Evolutionary conservation across 345 rosid species (phyloP).

Genomic region (Syzygium grande): DNA sequence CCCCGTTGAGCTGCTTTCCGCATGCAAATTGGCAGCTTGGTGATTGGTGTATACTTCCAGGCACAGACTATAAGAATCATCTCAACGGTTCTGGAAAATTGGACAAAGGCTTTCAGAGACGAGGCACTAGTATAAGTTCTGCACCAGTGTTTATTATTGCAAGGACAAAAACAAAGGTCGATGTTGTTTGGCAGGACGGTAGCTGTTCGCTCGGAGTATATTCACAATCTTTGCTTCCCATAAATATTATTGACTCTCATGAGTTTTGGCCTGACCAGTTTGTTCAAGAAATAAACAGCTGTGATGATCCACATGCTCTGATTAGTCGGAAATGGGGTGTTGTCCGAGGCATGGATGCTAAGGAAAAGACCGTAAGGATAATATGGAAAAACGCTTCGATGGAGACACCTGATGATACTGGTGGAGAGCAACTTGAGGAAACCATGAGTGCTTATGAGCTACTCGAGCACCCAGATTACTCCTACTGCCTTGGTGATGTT

Average conservation of each 20-base stretch:
- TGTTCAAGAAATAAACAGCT: constrained; percentile 54
- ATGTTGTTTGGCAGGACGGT: constrained; percentile 89
- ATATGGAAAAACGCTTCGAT: constrained; percentile 40
- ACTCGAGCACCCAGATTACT: constrained; percentile 76
- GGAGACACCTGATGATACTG: constrained; percentile 18
- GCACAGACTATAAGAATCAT: constrained; percentile 14
- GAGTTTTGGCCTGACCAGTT: constrained; percentile 94
- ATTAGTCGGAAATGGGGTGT: constrained; percentile 58
- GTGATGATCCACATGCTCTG: constrained; percentile 27
- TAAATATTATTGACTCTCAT: constrained; percentile 51
- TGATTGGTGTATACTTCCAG: constrained; percentile 78
- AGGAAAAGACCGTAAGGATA: constrained; percentile 70
- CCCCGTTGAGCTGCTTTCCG: constrained; percentile 49
- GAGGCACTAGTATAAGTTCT: constrained; percentile 8
- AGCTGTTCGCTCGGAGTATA: constrained; percentile 42
- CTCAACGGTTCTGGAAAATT: not conserved
- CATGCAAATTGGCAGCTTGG: constrained; percentile 94
- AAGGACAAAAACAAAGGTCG: constrained; percentile 57
- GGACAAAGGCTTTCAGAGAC: constrained; percentile 7
- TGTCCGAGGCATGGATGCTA: constrained; percentile 55
- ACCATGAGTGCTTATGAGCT: constrained; percentile 79
- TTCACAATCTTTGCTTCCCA: constrained; percentile 51
- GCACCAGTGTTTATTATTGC: constrained; percentile 47
- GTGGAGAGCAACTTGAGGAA: constrained; percentile 39
- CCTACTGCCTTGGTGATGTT: constrained; percentile 59